These are phyloP conservation scores for Paraphaeosphaeria sporulosa DNA, from an alignment of 2,329 filamentous ascomycete genomes.

Conservation along the genomic window DNA sequence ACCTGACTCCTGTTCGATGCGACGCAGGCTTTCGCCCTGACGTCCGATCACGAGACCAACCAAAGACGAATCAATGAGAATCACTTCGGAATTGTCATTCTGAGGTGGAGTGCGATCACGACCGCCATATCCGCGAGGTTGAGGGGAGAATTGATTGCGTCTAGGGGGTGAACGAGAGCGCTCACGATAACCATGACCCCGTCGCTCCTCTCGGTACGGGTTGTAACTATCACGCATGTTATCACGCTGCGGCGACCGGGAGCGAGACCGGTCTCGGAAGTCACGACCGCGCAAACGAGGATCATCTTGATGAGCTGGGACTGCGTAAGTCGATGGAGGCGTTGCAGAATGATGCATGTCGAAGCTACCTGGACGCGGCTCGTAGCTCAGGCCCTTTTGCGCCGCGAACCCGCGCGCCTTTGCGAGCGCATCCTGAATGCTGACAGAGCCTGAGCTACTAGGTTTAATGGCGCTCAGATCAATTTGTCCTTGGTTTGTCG, in stretches of 20 bases:
- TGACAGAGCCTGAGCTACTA: conserved; percentile 80
- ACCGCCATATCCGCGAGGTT: conserved; percentile 55
- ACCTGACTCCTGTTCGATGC: conserved; percentile 82
- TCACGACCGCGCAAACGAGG: conserved; percentile 60
- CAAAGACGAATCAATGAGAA: conserved; percentile 84
- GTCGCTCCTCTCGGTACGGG: conserved; percentile 85
- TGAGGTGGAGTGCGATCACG: conserved; percentile 68
- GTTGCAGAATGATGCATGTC: conserved; percentile 45
- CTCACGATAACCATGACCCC: conserved; percentile 70
- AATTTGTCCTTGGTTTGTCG: conserved; percentile 76
- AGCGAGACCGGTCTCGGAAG: conserved; percentile 71
- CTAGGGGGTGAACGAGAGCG: conserved; percentile 75
- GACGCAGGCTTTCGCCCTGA: conserved; percentile 85
- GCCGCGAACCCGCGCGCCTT: conserved; percentile 84
- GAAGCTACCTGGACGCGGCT: conserved; percentile 53
- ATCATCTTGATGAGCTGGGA: conserved; percentile 52
- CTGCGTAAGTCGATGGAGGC: conserved; percentile 42
- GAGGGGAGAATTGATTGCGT: conserved; percentile 67
- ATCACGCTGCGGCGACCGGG: conserved; percentile 67
- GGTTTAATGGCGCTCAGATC: conserved; percentile 83
- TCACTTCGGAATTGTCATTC: conserved; percentile 79
- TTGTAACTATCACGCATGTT: conserved; percentile 78
- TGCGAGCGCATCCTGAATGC: conserved; percentile 82
- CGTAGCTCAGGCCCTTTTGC: conserved; percentile 73
- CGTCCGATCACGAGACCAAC: conserved; percentile 91